These are phyloP conservation scores for Cruciata laevipes DNA, from an alignment of 257 asterid species.

Conservation along the genomic window DNA sequence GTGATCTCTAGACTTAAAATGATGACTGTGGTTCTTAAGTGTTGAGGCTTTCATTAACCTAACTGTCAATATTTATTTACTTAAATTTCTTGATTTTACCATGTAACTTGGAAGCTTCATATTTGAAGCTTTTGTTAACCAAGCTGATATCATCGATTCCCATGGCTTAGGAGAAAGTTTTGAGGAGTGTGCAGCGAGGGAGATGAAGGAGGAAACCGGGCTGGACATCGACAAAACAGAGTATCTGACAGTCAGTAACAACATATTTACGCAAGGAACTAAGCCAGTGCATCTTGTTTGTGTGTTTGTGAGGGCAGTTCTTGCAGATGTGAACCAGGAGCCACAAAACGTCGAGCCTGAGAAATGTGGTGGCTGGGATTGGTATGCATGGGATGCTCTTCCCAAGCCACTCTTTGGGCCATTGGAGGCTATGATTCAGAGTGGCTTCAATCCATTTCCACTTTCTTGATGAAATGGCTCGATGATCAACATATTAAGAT, in stretches of 20 bases:
- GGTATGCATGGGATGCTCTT: slow-evolving; percentile 62
- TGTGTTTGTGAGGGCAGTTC: slow-evolving; percentile 41
- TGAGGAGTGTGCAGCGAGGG: slow-evolving; percentile 58
- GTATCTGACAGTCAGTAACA: slow-evolving; percentile 40
- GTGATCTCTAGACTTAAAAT: too few species aligned
- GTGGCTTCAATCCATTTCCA: slow-evolving; percentile 45
- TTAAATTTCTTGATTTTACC: neutral
- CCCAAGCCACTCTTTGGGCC: slow-evolving; percentile 58
- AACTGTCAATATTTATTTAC: neutral
- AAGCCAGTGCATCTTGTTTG: slow-evolving; percentile 42
- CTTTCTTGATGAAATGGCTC: slow-evolving; percentile 4
- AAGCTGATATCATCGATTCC: neutral
- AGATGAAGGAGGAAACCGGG: slow-evolving; percentile 75
- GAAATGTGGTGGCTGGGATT: slow-evolving; percentile 75
- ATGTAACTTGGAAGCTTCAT: neutral
- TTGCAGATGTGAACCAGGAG: slow-evolving; percentile 29
- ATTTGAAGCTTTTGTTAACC: neutral
- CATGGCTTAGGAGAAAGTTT: slow-evolving; percentile 27
- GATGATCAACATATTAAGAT: neutral
- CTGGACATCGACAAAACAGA: slow-evolving; percentile 31
- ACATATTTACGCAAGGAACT: slow-evolving; percentile 24
- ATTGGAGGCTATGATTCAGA: slow-evolving; percentile 33
- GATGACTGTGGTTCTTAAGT: neutral
- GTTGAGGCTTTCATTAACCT: neutral
- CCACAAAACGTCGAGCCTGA: slow-evolving; percentile 61